Evolutionary conservation across 768 basidiomycete species (phyloP), one percentile per base, ranked within the genome.

Genomic region (Boletus pseudo-olivaceus): DNA sequence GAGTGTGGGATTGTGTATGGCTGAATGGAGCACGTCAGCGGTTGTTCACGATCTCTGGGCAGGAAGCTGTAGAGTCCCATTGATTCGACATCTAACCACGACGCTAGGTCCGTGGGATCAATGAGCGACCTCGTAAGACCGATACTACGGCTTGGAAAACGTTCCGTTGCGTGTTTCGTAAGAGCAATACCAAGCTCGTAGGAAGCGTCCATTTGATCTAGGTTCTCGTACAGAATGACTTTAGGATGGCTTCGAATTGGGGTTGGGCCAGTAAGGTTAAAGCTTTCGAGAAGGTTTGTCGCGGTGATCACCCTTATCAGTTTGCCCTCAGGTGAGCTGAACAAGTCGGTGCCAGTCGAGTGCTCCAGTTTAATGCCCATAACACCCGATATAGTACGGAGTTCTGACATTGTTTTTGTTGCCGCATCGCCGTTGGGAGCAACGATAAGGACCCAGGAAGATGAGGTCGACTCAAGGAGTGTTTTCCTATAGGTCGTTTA

Each of bases 1-100:
- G 95, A 97, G 62, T 93, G 85, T 0, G 93, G 83, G 42, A 93
- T 88, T 17, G 85, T 87, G 73, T 96, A 98, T 0, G 91, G 80
- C 51, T 89, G 85, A 12, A 83, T 79, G 17, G 80, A 79, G 30
- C 84, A 78, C 8, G 75, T 74, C 19, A 98, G 73, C 0, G 91
- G 79, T 61, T 92, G 89, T 54, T 93, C 90, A 35, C 95, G 85
- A 62, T 93, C 88, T 40, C 76, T 81, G 2, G 95, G 89, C 7
- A 82, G 78, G 77, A 99, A 97, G 66, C 81, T 83, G 67, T 87
- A 85, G 39, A 89, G 69, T 23, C 79, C 81, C 12, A 73, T 72
- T 4, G 81, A 69, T 41, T 87, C 80, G 44, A 91, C 85, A 49
- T 81, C 76, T 15, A 99, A 74, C 96, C 95, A 99, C 9, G 80